Evolutionary conservation across 371 early-diverging fungal genomes (phyloP).

Genomic region (Coemansia sp.): DNA sequence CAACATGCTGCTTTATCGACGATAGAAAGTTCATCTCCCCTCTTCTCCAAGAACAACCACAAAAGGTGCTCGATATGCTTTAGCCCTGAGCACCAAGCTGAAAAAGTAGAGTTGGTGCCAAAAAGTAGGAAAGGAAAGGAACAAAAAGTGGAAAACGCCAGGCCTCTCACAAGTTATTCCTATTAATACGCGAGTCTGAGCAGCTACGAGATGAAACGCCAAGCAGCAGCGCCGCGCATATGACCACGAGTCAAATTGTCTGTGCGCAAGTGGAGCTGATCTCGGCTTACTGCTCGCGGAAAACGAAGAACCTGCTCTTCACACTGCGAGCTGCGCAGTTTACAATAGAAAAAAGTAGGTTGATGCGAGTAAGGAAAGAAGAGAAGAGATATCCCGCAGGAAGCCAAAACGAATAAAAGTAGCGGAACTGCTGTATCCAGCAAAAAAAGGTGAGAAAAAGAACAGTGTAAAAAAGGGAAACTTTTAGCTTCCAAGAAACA

Average conservation of each 20-base stretch:
- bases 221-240: neutral
- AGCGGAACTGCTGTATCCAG: neutral
- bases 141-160: neutral
- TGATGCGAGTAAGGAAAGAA: neutral
- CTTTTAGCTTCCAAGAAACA: neutral
- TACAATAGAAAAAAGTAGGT: neutral
- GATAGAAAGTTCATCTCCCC: conserved; percentile 33
- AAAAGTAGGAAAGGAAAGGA: neutral
- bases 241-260: neutral
- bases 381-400: neutral
- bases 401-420: neutral
- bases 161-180: neutral
- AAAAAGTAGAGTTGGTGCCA: neutral
- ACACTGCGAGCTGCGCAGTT: neutral
- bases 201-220: neutral
- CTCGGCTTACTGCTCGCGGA: neutral
- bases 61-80: neutral
- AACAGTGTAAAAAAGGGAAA: conserved; percentile 1
- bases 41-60: neutral
- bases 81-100: neutral
- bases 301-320: neutral
- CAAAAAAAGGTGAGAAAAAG: neutral
- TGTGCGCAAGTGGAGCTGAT: neutral
- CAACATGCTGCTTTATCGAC: conserved; percentile 41
- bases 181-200: neutral